These are phyloP conservation scores for Pseudogymnoascus sp. DNA, from an alignment of 2,329 filamentous ascomycete genomes.

Conservation along the genomic window DNA sequence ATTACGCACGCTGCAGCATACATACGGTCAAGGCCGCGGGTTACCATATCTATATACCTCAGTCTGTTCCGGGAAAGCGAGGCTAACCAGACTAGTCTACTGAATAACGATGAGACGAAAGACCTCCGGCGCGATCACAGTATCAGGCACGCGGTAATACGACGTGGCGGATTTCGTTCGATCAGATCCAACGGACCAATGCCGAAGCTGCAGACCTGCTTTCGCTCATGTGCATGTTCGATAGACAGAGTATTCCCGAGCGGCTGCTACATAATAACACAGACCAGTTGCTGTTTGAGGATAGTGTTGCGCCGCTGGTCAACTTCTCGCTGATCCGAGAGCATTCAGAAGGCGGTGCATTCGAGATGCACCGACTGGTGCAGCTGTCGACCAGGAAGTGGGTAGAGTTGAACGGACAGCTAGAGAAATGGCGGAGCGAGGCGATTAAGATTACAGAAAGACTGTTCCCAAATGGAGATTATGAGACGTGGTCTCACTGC, in stretches of 20 bases:
- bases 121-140: conserved; percentile 1
- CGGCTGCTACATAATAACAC: neutral
- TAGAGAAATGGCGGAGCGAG: neutral
- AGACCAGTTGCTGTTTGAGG: neutral
- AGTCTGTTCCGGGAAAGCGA: conserved; percentile 2
- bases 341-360: neutral
- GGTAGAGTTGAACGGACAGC: conserved; percentile 6
- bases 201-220: neutral
- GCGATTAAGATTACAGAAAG: neutral
- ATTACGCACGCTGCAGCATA: conserved; percentile 15
- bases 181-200: neutral
- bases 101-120: neutral
- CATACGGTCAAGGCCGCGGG: conserved; percentile 6
- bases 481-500: conserved; percentile 6
- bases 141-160: neutral
- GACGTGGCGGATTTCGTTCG: conserved; percentile 11
- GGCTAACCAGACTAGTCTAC: neutral
- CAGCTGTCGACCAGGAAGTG: conserved; percentile 14
- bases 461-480: neutral
- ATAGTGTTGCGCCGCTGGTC: neutral
- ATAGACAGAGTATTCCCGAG: conserved; percentile 11
- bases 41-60: conserved; percentile 9
- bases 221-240: conserved; percentile 6
- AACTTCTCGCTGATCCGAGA: conserved; percentile 8
- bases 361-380: conserved; percentile 13